A percentile compares a stretch with the other conserved stretches of the same genome.
These are phyloP conservation scores for Pythium oligandrum DNA, from an alignment of 352 stramenopile species.

Conservation along the genomic window DNA sequence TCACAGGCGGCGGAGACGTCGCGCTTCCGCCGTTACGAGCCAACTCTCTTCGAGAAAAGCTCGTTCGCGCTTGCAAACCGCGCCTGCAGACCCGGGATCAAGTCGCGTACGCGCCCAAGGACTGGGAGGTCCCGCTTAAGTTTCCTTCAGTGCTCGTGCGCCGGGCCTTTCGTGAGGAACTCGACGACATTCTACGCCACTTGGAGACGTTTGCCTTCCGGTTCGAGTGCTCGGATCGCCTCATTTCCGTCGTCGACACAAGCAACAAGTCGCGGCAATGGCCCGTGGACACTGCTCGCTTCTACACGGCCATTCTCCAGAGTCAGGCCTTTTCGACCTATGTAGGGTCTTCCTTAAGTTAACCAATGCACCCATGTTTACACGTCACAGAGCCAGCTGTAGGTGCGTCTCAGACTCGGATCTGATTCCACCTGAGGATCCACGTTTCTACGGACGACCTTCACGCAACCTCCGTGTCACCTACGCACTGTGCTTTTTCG, in stretches of 20 bases:
- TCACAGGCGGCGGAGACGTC: slow-evolving; percentile 45
- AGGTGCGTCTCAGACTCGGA: too few species aligned
- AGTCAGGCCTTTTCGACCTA: slow-evolving; percentile 60
- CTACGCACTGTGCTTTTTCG: background rate
- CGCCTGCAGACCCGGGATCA: slow-evolving; percentile 30
- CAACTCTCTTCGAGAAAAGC: slow-evolving; percentile 30
- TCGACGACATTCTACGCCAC: slow-evolving; percentile 31
- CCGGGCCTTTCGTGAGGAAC: slow-evolving; percentile 32
- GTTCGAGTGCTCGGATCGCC: slow-evolving; percentile 35
- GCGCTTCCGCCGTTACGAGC: slow-evolving; percentile 31
- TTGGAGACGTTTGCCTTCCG: slow-evolving; percentile 62
- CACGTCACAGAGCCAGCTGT: too few species aligned
- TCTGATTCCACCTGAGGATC: too few species aligned
- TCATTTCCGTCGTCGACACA: slow-evolving; percentile 45
- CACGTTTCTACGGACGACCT: background rate
- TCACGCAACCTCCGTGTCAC: slow-evolving; percentile 12
- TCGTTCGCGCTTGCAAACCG: slow-evolving; percentile 34
- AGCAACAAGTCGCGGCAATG: slow-evolving; percentile 29
- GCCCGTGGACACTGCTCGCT: slow-evolving; percentile 30
- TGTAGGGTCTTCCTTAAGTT: background rate
- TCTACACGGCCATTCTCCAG: slow-evolving; percentile 43
- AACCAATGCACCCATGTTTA: too few species aligned
- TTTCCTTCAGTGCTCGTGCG: slow-evolving; percentile 29
- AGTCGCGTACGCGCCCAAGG: slow-evolving; percentile 11
- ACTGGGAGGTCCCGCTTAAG: background rate